Base-by-base conservation (phyloP, 192 early-diverging fungal species). In the Backusella macrospora region DNA sequence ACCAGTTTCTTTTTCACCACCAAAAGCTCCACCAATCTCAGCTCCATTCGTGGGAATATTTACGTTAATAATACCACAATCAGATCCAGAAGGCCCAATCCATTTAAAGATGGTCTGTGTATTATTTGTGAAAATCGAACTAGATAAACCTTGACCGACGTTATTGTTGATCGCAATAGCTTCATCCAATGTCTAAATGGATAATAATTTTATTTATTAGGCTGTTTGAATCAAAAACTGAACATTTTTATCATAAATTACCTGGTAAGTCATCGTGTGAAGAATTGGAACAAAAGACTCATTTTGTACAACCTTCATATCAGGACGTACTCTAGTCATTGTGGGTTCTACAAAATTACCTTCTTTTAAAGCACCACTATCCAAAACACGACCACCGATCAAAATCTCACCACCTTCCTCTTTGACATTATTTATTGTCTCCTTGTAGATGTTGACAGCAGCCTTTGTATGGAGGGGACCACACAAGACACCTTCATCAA, bases 11-110 rank as follows among this genome's bases (percentile, higher is more conserved):
- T 98, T 98, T 85, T 98, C 94, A 66, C 96, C 96, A 55, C 96
- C 96, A 85, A 98, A 97, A 6, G 96, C 96, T 52, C 95, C 95
- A 47, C 96, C 96, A 82, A 98, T 96, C 86, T 98, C 96, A 38
- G 96, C 96, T 48, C 96, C 96, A 82, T 94, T 96, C 68, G 96
- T 97, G 29, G 96, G 95, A 75, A 98, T 92, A 87, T 98, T 98
- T 70, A 96, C 91, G 82, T 96, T 97, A 80, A 96, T 93, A 39
- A 92, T 92, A 66, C 95, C 95, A 70, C 93, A 96, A 85, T 98
- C 96, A 16, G 94, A 94, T 45, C 96, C 96, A 14, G 86, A 76
- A 34, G 96, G 92, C 14, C 95, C 95, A 73, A 93, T 95, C 96
- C 96, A 98, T 78, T 90, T 91, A 90, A 96, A 96, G 39, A 96